Percentiles rank a stretch among this genome's conserved stretches.
phyloP scores from a whole-genome alignment of 495 filamentous ascomycete species.

The Glarea lozoyensis region DNA sequence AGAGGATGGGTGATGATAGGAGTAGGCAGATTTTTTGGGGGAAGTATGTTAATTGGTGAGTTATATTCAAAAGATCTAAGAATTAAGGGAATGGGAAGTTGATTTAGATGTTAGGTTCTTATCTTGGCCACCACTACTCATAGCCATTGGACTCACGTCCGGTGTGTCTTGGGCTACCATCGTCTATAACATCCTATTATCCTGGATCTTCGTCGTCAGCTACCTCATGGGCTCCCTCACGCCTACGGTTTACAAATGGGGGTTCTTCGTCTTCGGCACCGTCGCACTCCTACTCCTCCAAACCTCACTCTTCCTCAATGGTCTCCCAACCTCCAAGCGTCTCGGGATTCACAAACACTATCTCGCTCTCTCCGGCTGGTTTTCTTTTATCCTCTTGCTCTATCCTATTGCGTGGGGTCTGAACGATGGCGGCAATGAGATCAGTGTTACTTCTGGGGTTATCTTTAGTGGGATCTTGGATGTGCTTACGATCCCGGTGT shows the following conservation, averaged over 20 bases:
- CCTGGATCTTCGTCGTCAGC: constrained; percentile 52
- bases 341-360: constrained; percentile 46
- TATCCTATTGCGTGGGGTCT: constrained; percentile 65
- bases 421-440: constrained; percentile 58
- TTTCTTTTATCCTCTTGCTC: constrained; percentile 50
- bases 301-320: constrained; percentile 42
- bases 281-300: constrained; percentile 50
- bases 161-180: constrained; percentile 57
- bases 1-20: constrained; percentile 20
- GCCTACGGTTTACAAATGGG: constrained; percentile 53
- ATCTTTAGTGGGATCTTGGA: constrained; percentile 72
- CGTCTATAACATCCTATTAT: constrained; percentile 45
- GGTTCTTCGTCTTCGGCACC: constrained; percentile 56
- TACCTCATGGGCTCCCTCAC: constrained; percentile 55
- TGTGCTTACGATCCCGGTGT: constrained; percentile 48
- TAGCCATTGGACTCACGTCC: constrained; percentile 51
- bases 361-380: constrained; percentile 38
- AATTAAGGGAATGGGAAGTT: too few species aligned
- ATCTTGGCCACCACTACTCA: constrained; percentile 35
- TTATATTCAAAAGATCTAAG: too few species aligned
- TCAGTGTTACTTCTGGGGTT: constrained; percentile 51
- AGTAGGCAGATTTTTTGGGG: too few species aligned
- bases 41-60: too few species aligned
- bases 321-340: constrained; percentile 40
- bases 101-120: background rate